Evolutionary conservation across 169 alveolate genomes (phyloP).

Genomic region (Amoebophrya sp.): DNA sequence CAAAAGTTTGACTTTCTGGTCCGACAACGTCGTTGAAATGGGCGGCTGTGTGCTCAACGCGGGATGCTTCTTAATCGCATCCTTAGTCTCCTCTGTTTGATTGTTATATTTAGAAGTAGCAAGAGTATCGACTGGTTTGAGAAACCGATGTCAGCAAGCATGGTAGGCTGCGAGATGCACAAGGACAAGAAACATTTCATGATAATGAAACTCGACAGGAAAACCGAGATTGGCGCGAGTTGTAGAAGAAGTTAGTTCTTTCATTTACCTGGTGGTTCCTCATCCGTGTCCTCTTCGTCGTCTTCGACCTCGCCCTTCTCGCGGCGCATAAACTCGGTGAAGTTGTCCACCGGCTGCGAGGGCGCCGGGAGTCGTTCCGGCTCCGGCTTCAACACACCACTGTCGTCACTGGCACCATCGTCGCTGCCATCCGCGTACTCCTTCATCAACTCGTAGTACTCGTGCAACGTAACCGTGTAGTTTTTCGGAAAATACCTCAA

Average conservation of each 20-base stretch:
- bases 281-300: neutral
- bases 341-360: neutral
- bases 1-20: neutral
- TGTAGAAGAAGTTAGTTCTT: too few species aligned
- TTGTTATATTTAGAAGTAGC: too few species aligned
- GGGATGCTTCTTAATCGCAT: neutral
- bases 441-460: conserved; percentile 24
- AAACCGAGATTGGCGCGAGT: too few species aligned
- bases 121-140: too few species aligned
- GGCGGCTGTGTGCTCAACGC: neutral
- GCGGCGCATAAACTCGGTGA: neutral
- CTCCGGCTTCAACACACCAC: neutral
- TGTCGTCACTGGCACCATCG: neutral
- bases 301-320: neutral
- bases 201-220: too few species aligned
- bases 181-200: too few species aligned
- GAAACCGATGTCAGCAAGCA: too few species aligned
- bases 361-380: neutral
- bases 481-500: neutral
- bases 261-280: too few species aligned
- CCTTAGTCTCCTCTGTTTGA: too few species aligned
- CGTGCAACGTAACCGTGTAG: conserved; percentile 23
- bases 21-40: neutral
- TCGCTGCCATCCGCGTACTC: neutral
- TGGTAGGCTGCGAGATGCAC: too few species aligned